Base-by-base conservation (phyloP, 2,329 filamentous ascomycete species). In the Nemania abortiva region DNA sequence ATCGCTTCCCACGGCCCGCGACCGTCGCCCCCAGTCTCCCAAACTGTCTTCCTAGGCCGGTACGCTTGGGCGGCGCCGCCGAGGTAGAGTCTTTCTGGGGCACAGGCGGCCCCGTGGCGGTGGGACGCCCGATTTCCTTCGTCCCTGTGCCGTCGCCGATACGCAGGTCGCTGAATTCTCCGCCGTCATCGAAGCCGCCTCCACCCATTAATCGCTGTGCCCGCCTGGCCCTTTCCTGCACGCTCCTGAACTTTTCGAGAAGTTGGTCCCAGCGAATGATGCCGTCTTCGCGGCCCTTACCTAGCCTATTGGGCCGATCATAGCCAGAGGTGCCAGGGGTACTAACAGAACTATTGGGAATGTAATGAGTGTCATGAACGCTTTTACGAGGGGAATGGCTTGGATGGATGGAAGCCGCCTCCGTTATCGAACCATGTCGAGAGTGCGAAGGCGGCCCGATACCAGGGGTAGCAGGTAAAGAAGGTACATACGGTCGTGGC, bases 251-350 rank as follows among this genome's bases (percentile, higher is more conserved):
- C 78, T 98, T 97, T 72, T 99, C 96, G 5, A 99, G 87, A 42
- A 99, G 86, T 75, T 99, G 96, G 2, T 88, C 89, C 96, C 96
- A 99, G 64, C 92, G 91, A 74, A 99, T 97, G 39, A 89, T 90
- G 63, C 89, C 89, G 64, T 98, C 95, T 72, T 97, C 93, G 64
- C 95, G 87, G 57, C 88, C 89, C 79, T 88, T 98, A 86, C 75
- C 76, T 56, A 98, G 86, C 69, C 94, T 87, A 74, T 92, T 95
- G 37, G 91, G 87, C 68, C 92, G 86, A 75, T 94, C 91, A 79
- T 91, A 93, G 72, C 83, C 87, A 66, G 89, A 86, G 55, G 81
- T 82, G 50, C 82, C 81, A 13, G 87, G 80, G 63, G 85, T 81
- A 29, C 86, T 80, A 45, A 83, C 79, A 73, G 82, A 79, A 82